Evolutionary conservation across 768 basidiomycete genomes (phyloP).

Genomic region (Sarcodon aspratus): DNA sequence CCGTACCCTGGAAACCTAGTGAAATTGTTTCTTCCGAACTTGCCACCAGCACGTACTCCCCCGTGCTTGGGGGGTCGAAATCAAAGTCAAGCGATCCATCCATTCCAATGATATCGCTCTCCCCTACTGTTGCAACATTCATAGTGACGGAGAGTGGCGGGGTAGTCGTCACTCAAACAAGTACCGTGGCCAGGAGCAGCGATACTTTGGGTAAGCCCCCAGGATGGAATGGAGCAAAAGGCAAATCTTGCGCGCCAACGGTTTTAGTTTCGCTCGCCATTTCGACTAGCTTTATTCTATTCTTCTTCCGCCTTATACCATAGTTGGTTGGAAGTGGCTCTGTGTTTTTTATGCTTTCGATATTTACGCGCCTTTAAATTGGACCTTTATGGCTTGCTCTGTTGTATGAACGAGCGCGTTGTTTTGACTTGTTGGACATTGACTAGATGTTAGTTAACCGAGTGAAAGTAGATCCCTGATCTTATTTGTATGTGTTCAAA

Average conservation of each 20-base stretch:
- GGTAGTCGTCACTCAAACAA: conserved; percentile 39
- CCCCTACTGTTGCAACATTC: conserved; percentile 41
- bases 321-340: no score
- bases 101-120: conserved; percentile 43
- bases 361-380: no score
- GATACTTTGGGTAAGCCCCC: conserved; percentile 56
- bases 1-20: conserved; percentile 41
- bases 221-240: conserved; percentile 28
- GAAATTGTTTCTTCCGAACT: conserved; percentile 50
- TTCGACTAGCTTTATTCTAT: not conserved
- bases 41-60: conserved; percentile 59
- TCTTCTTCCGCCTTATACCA: not conserved
- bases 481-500: no score
- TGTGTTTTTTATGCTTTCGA: no score
- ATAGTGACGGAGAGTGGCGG: conserved; percentile 47
- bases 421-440: no score
- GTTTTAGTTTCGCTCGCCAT: not conserved
- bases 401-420: no score
- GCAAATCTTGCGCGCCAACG: not conserved
- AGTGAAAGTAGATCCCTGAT: no score
- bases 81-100: conserved; percentile 26
- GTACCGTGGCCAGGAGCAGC: conserved; percentile 30
- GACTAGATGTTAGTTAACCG: no score
- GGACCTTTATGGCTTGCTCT: no score
- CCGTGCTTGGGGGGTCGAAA: conserved; percentile 30